Percentiles rank a stretch among this genome's conserved stretches.
These are phyloP conservation scores for Ogataea naganishii DNA, from an alignment of 805 yeast genomes.

Conservation along the genomic window DNA sequence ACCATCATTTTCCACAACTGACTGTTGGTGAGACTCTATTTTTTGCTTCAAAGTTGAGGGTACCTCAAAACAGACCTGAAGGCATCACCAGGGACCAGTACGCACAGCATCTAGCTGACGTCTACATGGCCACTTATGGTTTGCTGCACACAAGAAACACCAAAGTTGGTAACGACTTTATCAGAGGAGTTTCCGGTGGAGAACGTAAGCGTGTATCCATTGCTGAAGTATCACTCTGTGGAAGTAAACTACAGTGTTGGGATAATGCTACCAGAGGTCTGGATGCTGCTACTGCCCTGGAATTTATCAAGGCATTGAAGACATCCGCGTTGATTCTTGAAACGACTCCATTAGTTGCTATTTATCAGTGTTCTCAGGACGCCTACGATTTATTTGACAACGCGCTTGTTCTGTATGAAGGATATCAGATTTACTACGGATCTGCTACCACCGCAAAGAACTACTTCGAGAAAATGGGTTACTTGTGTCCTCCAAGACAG, in stretches of 20 bases:
- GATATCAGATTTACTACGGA: constrained; percentile 35
- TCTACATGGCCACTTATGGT: constrained; percentile 22
- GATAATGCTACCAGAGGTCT: constrained; percentile 68
- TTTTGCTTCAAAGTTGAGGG: constrained; percentile 53
- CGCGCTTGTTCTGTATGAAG: constrained; percentile 32
- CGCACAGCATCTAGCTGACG: constrained; percentile 45
- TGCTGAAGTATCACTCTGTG: constrained; percentile 40
- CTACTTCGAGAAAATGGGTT: constrained; percentile 35
- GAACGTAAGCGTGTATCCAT: constrained; percentile 59
- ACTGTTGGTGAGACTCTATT: constrained; percentile 59
- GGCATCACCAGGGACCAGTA: constrained; percentile 50
- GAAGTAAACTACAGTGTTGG: constrained; percentile 42
- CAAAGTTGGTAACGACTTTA: constrained; percentile 53
- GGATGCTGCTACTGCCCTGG: constrained; percentile 63
- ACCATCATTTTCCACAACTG: constrained; percentile 59
- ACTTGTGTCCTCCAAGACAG: constrained; percentile 36
- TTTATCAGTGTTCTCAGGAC: constrained; percentile 36
- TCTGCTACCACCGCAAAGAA: constrained; percentile 27
- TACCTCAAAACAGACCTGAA: constrained; percentile 53
- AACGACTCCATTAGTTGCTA: constrained; percentile 44
- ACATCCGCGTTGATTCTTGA: constrained; percentile 42
- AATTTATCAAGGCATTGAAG: constrained; percentile 50
- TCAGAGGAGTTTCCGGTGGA: constrained; percentile 63
- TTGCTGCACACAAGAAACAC: constrained; percentile 43
- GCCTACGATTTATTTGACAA: constrained; percentile 36